Conservation (phyloP, 1,284 basidiomycete species). For the Fomitopsis schrenkii region DNA sequence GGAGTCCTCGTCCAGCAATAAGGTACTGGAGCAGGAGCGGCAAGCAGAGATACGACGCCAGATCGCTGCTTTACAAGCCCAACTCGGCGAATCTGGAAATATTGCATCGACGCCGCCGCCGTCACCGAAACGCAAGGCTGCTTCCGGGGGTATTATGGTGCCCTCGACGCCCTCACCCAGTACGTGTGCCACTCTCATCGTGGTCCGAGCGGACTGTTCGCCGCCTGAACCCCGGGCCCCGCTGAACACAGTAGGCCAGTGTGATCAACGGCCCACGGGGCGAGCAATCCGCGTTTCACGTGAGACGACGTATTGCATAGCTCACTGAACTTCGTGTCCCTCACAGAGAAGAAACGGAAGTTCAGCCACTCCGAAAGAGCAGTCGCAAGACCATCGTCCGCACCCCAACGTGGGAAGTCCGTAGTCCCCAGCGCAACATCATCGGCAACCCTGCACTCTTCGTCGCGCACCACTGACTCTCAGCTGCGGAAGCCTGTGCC, state of each 20-base stretch:
- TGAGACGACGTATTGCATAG: background rate
- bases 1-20: slow-evolving; percentile 8
- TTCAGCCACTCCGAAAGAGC: slow-evolving; percentile 1
- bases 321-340: background rate
- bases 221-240: too few relatives aligned
- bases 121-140: slow-evolving; percentile 49
- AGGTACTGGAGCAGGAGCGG: slow-evolving; percentile 11
- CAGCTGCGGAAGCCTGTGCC: slow-evolving; percentile 27
- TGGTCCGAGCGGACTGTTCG: background rate
- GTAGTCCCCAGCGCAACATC: background rate
- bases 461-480: background rate
- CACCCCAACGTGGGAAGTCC: background rate
- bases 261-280: too few relatives aligned
- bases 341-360: slow-evolving; percentile 11
- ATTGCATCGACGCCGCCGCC: slow-evolving; percentile 13
- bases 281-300: too few relatives aligned
- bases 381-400: background rate
- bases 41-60: slow-evolving; percentile 38
- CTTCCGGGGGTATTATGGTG: slow-evolving; percentile 42
- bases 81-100: slow-evolving; percentile 32
- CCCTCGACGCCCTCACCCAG: slow-evolving; percentile 71
- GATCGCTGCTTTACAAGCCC: slow-evolving; percentile 38
- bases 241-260: too few relatives aligned
- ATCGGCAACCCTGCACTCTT: background rate
- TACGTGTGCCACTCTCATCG: slow-evolving; percentile 29